A percentile compares a stretch with the other conserved stretches of the same genome.
phyloP scores from a whole-genome alignment of 2,329 filamentous ascomycete species.

The Rutstroemia sp. region DNA sequence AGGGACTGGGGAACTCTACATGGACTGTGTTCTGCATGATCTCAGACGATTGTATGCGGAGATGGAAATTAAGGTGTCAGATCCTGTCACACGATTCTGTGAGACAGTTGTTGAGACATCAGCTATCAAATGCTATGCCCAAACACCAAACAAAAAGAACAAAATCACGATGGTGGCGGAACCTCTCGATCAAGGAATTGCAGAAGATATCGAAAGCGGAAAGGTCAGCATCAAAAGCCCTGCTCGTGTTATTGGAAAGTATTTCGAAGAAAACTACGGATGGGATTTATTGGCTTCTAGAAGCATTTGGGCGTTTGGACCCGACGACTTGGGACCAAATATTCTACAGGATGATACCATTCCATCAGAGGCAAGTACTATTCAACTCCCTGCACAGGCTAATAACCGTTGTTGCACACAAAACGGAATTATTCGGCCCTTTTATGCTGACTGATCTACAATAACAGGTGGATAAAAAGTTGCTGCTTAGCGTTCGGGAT shows the following conservation, averaged over 20 bases:
- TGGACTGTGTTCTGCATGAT: slow-evolving; percentile 97
- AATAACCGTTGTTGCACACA: background rate
- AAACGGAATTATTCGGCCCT: slow-evolving; percentile 17
- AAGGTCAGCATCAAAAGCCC: slow-evolving; percentile 89
- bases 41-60: slow-evolving; percentile 89
- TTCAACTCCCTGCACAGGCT: slow-evolving; percentile 1
- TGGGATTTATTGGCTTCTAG: slow-evolving; percentile 92
- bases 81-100: slow-evolving; percentile 94
- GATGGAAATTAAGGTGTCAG: slow-evolving; percentile 98
- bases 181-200: slow-evolving; percentile 88
- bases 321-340: slow-evolving; percentile 89
- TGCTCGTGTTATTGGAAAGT: slow-evolving; percentile 86
- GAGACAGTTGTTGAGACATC: slow-evolving; percentile 97
- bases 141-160: slow-evolving; percentile 99
- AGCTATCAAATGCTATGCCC: slow-evolving; percentile 94
- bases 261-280: slow-evolving; percentile 94
- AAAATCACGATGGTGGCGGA: slow-evolving; percentile 98
- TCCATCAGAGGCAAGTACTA: slow-evolving; percentile 63
- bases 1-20: slow-evolving; percentile 96
- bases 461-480: slow-evolving; percentile 75
- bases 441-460: slow-evolving; percentile 23
- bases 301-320: slow-evolving; percentile 98
- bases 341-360: slow-evolving; percentile 95
- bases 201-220: slow-evolving; percentile 87
- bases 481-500: slow-evolving; percentile 79